These are phyloP conservation scores for Boletus rubropictus DNA, from an alignment of 768 basidiomycete species.

Conservation along the genomic window DNA sequence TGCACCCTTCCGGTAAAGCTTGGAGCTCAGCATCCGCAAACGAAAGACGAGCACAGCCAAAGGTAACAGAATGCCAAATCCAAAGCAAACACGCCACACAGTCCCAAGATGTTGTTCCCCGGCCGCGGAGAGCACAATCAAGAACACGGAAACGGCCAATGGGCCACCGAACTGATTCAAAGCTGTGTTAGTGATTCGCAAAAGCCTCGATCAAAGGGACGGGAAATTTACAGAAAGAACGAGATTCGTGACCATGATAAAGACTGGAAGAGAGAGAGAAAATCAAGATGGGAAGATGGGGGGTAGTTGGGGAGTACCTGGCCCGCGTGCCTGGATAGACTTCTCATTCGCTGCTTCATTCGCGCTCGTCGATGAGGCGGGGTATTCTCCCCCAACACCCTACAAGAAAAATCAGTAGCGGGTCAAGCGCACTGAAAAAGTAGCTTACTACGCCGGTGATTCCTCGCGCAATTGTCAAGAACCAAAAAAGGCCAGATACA, in stretches of 20 bases:
- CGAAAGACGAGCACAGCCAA: constrained; percentile 69
- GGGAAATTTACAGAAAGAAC: constrained; percentile 49
- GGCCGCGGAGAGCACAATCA: constrained; percentile 63
- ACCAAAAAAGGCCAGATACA: constrained; percentile 63
- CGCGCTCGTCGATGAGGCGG: constrained; percentile 63
- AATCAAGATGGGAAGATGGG: neutral
- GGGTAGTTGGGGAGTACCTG: constrained; percentile 34
- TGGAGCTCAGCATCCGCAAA: constrained; percentile 64
- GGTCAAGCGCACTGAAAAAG: neutral
- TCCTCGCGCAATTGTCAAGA: constrained; percentile 65
- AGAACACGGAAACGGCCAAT: constrained; percentile 58
- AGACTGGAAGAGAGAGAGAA: constrained; percentile 35
- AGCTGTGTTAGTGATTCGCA: neutral
- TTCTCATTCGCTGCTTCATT: constrained; percentile 72
- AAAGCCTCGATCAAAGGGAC: neutral
- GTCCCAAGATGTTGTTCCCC: constrained; percentile 56
- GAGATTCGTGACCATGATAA: constrained; percentile 74
- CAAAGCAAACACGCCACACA: constrained; percentile 65
- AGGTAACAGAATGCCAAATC: constrained; percentile 56
- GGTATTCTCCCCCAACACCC: constrained; percentile 78
- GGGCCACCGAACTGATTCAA: constrained; percentile 55
- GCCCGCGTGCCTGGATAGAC: constrained; percentile 53
- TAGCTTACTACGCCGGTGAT: constrained; percentile 56
- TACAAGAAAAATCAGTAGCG: constrained; percentile 22
- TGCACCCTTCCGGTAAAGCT: constrained; percentile 56